These are phyloP conservation scores for Acanthochlamys bracteata DNA, from an alignment of 106 monocot genomes.

Conservation along the genomic window DNA sequence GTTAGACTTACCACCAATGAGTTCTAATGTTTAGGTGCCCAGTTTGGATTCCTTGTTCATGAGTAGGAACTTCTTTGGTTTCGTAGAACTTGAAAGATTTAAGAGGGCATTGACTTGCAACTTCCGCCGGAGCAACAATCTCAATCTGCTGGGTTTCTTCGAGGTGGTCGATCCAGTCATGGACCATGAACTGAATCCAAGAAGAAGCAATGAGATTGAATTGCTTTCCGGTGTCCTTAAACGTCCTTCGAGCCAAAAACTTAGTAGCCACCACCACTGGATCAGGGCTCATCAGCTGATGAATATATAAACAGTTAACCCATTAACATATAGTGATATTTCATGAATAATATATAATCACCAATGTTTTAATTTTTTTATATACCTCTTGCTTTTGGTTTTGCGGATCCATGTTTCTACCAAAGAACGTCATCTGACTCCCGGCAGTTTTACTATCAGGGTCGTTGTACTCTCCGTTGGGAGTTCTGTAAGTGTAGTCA, in stretches of 20 bases:
- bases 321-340: neutral
- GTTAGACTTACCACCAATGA: conserved; percentile 44
- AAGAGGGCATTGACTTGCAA: conserved; percentile 37
- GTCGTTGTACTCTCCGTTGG: conserved; percentile 40
- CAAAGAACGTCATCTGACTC: conserved; percentile 32
- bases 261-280: conserved; percentile 51
- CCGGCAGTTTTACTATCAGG: conserved; percentile 30
- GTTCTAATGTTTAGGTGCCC: conserved; percentile 45
- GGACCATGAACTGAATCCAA: conserved; percentile 73
- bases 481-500: conserved; percentile 20
- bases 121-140: conserved; percentile 25
- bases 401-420: conserved; percentile 41
- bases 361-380: neutral
- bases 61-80: conserved; percentile 27
- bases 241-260: conserved; percentile 29
- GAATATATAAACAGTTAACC: neutral
- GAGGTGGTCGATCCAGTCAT: conserved; percentile 65
- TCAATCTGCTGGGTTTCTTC: conserved; percentile 47
- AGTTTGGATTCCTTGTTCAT: conserved; percentile 11
- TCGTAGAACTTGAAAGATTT: conserved; percentile 38
- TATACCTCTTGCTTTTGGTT: conserved; percentile 23
- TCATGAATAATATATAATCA: neutral
- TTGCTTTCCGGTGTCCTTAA: conserved; percentile 55
- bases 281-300: conserved; percentile 42
- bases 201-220: conserved; percentile 56